A percentile compares a stretch with the other conserved stretches of the same genome.
Evolutionary conservation across 2,329 filamentous ascomycete species (phyloP).

Genomic region (Colletotrichum sp.): DNA sequence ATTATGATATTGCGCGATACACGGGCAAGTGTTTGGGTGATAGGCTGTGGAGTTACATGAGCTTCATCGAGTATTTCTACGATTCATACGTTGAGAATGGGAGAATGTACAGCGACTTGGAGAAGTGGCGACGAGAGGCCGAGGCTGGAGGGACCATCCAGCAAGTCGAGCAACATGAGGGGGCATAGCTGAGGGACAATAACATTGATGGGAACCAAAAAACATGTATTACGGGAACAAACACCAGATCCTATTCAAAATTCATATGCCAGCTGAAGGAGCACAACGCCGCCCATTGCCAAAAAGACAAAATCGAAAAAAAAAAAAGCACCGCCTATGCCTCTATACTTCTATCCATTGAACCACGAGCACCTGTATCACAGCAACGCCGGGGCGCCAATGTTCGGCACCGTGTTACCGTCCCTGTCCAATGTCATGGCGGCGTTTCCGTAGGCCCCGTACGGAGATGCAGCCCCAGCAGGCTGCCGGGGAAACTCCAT

Average conservation of each 20-base stretch:
- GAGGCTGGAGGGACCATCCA: background rate
- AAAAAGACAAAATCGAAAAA: background rate
- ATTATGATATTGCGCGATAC: background rate
- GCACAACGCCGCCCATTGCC: background rate
- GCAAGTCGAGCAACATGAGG: background rate
- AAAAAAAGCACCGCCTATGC: background rate
- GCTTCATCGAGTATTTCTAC: background rate
- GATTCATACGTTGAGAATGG: background rate
- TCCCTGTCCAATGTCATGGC: background rate
- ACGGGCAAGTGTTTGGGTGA: background rate
- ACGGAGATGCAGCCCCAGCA: background rate
- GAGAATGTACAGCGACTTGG: background rate
- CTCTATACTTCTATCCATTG: fast-evolving
- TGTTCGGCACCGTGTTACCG: background rate
- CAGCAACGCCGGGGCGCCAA: background rate
- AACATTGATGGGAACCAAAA: background rate
- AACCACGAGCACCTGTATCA: background rate
- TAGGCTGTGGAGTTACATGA: background rate
- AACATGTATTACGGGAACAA: background rate
- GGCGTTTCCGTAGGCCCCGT: background rate
- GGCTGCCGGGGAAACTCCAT: background rate
- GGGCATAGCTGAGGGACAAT: background rate
- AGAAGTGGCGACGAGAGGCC: background rate
- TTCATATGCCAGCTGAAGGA: background rate
- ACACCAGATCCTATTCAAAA: background rate